These are phyloP conservation scores for Dipodascus albidus DNA, from an alignment of 805 yeast genomes.

Conservation along the genomic window DNA sequence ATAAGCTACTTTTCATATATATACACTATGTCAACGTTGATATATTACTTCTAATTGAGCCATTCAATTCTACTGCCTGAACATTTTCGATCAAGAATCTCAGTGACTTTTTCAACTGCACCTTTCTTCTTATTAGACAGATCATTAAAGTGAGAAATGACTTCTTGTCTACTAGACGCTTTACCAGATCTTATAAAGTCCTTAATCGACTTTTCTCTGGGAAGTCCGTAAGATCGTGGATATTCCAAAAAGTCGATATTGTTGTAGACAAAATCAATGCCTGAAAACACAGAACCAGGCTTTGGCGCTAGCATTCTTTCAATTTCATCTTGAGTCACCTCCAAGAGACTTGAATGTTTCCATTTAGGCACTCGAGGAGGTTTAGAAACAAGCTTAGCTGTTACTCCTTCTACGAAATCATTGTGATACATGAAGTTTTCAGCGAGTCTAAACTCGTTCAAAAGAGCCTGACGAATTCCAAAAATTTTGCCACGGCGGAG, in stretches of 20 bases:
- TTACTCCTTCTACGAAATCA: constrained; percentile 42
- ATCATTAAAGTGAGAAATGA: background rate
- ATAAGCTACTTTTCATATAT: too few species aligned
- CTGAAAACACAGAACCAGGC: constrained; percentile 16
- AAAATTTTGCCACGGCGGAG: constrained; percentile 48
- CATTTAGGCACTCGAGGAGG: constrained; percentile 40
- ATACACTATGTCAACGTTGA: too few species aligned
- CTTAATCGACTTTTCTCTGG: constrained; percentile 54
- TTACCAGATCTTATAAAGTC: constrained; percentile 43
- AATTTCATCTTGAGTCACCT: constrained; percentile 24
- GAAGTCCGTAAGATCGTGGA: constrained; percentile 70
- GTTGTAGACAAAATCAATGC: constrained; percentile 23
- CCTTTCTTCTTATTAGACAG: background rate
- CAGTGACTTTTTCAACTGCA: background rate
- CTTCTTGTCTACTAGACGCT: background rate
- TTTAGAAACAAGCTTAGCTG: constrained; percentile 39
- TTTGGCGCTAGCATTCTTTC: constrained; percentile 16
- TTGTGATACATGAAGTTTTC: constrained; percentile 55
- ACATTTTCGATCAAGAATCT: too few species aligned
- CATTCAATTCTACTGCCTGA: too few species aligned
- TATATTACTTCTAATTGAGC: too few species aligned
- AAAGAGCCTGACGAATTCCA: constrained; percentile 54
- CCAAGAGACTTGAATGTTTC: constrained; percentile 33
- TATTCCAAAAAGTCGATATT: constrained; percentile 32
- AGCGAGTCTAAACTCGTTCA: constrained; percentile 65